Base-by-base conservation (phyloP, 176 grass and related monocot genomes). In the Poa annua region DNA sequence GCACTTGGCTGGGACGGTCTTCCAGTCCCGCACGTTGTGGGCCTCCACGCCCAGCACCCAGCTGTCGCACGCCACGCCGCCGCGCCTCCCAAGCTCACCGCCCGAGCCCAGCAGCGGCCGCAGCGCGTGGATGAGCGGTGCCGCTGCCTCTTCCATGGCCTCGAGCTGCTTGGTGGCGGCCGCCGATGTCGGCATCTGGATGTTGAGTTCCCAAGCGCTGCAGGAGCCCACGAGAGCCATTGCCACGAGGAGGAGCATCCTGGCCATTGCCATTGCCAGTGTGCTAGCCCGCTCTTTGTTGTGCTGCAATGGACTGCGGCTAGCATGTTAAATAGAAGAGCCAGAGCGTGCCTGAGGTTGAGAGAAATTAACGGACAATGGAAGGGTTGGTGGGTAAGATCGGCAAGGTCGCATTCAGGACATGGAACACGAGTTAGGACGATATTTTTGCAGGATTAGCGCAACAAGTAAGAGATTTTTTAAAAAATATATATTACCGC, bases 1-100 rank as follows among this genome's bases (percentile, higher is more conserved):
- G 83, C 89, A 94, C 4, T 0, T 2, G 11, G 52, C 76, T 3
- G 92, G 92, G 22, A 91, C 79, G 11, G 79, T 84, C 66, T 3
- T 65, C 86, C 88, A 94, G 71, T 60, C 44, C 0, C 86, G 62
- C 54, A 74, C 52, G 55, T 94, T 94, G 82, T 94, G 47, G 17
- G 86, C 56, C 80, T 94, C 92, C 55, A 89, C 92, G 29, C 67
- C 80, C 0, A 94, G 54, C 13, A 66, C 10, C 92, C 92, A 91
- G 83, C 92, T 94, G 55, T 77, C 86, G 83, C 92, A 91, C 14
- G 39, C 35, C 35, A 36, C 35, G 35, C 35, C 56, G 56, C 56
- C 85, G 34, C 66, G 80, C 1, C 20, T 19, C 9, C 38, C 74
- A 8, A 72, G 75, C 44, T 66, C 39, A 16, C 64, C 44, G 53